A percentile compares a stretch with the other conserved stretches of the same genome.
These are phyloP conservation scores for Colletotrichum agaves DNA, from an alignment of 2,329 filamentous ascomycete genomes.

Conservation along the genomic window DNA sequence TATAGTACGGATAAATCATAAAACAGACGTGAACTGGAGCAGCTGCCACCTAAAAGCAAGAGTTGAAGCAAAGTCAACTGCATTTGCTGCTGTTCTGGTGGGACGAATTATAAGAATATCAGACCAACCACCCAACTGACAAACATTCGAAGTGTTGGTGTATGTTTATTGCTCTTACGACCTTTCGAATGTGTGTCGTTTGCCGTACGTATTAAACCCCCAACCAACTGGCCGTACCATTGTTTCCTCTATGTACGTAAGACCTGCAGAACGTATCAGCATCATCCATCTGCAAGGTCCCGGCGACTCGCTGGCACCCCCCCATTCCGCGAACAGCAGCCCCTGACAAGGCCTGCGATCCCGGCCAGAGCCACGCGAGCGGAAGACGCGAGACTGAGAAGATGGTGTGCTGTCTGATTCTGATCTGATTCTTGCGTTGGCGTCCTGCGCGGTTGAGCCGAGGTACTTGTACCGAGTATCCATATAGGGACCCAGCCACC, in stretches of 20 bases:
- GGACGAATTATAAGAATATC: background rate
- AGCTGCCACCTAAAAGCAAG: slow-evolving; percentile 2
- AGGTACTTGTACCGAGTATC: too few relatives aligned
- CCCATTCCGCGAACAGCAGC: slow-evolving; percentile 6
- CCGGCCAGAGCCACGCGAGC: slow-evolving; percentile 27
- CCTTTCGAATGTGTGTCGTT: background rate
- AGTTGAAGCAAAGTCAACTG: slow-evolving; percentile 1
- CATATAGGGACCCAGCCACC: too few relatives aligned
- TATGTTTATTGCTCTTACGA: background rate
- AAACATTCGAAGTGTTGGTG: background rate
- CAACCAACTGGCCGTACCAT: background rate
- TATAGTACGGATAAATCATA: too few relatives aligned
- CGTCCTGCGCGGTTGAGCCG: background rate
- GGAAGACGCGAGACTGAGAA: slow-evolving; percentile 8
- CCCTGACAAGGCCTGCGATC: slow-evolving; percentile 17
- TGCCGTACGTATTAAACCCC: background rate
- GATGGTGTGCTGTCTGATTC: slow-evolving; percentile 9
- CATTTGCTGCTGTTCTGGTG: background rate
- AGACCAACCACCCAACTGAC: background rate
- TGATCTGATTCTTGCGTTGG: slow-evolving; percentile 1
- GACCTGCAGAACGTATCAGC: slow-evolving; percentile 1
- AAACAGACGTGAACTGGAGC: background rate
- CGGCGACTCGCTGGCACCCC: background rate
- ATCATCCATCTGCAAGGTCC: slow-evolving; percentile 8
- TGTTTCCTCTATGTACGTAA: background rate